Conservation (phyloP, 2,329 filamentous ascomycete genomes). For the Dichotomopilus funicola region DNA sequence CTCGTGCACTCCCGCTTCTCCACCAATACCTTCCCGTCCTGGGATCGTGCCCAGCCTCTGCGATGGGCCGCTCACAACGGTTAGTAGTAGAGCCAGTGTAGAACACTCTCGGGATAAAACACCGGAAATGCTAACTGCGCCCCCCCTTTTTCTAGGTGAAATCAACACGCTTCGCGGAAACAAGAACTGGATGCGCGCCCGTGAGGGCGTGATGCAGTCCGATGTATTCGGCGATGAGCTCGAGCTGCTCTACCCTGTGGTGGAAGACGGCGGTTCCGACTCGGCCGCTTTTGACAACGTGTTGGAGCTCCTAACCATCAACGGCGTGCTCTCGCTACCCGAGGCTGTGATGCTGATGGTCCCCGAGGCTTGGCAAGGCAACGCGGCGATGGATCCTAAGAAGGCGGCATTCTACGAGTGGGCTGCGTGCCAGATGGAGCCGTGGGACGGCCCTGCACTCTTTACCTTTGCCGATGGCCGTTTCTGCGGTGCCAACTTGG, state of each 20-base stretch:
- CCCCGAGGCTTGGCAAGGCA: conserved; percentile 95
- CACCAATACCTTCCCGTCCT: conserved; percentile 96
- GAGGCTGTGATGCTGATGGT: conserved; percentile 99
- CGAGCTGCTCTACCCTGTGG: conserved; percentile 83
- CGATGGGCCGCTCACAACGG: conserved; percentile 98
- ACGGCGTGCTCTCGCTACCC: conserved; percentile 87
- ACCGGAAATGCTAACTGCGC: conserved; percentile 23
- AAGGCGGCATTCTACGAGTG: conserved; percentile 98
- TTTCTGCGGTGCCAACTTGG: conserved; percentile 94
- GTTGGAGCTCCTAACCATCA: conserved; percentile 86
- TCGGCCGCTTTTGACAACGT: conserved; percentile 98
- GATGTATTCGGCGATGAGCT: conserved; percentile 89
- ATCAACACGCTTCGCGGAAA: conserved; percentile 96
- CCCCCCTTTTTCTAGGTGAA: conserved; percentile 56
- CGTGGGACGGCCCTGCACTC: conserved; percentile 92
- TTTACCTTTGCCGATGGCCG: conserved; percentile 96
- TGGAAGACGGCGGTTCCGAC: conserved; percentile 94
- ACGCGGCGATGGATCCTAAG: conserved; percentile 81
- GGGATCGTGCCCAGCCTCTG: conserved; percentile 93
- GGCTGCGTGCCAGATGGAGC: conserved; percentile 98
- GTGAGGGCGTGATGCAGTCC: conserved; percentile 91
- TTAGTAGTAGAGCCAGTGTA: conserved; percentile 30
- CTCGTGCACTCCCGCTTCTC: conserved; percentile 96
- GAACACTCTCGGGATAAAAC: too few species aligned
- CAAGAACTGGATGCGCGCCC: conserved; percentile 99